Percentiles rank a stretch among this genome's conserved stretches.
These are phyloP conservation scores for Rhynchosporium agropyri DNA, from an alignment of 2,329 filamentous ascomycete genomes.

Conservation along the genomic window DNA sequence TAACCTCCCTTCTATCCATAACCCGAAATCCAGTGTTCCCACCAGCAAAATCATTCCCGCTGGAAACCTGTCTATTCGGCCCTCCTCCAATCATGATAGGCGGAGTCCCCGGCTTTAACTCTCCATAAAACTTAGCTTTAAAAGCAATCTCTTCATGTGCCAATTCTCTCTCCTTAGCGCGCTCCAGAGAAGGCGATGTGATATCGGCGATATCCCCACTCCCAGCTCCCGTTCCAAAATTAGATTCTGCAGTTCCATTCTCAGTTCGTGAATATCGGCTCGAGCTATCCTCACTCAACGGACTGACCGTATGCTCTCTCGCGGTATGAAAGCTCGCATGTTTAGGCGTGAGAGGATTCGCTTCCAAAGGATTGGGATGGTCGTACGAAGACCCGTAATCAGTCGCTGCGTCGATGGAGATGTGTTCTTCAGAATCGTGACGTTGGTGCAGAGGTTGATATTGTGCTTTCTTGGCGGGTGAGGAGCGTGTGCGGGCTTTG, in stretches of 20 bases:
- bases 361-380: slow-evolving; percentile 56
- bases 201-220: slow-evolving; percentile 50
- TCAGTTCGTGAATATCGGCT: slow-evolving; percentile 32
- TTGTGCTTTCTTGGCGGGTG: slow-evolving; percentile 13
- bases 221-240: slow-evolving; percentile 25
- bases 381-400: slow-evolving; percentile 32
- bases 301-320: slow-evolving; percentile 31
- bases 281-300: slow-evolving; percentile 49
- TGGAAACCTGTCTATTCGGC: slow-evolving; percentile 54
- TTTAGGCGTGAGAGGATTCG: slow-evolving; percentile 51
- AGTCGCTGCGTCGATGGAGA: slow-evolving; percentile 12
- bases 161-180: slow-evolving; percentile 8
- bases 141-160: slow-evolving; percentile 42
- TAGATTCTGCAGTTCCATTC: background rate
- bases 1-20: slow-evolving; percentile 59
- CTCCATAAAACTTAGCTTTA: slow-evolving; percentile 61
- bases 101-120: slow-evolving; percentile 55
- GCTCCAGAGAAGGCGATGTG: slow-evolving; percentile 6
- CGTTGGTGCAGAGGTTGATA: slow-evolving; percentile 44
- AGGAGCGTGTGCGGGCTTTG: slow-evolving; percentile 37
- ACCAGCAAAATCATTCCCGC: slow-evolving; percentile 58
- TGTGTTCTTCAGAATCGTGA: slow-evolving; percentile 44
- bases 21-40: slow-evolving; percentile 25
- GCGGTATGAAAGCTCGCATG: slow-evolving; percentile 45
- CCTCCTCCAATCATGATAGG: slow-evolving; percentile 53